A percentile compares a stretch with the other conserved stretches of the same genome.
phyloP scores from a whole-genome alignment of 2,329 filamentous ascomycete genomes.

The Lasiodiplodia citricola region DNA sequence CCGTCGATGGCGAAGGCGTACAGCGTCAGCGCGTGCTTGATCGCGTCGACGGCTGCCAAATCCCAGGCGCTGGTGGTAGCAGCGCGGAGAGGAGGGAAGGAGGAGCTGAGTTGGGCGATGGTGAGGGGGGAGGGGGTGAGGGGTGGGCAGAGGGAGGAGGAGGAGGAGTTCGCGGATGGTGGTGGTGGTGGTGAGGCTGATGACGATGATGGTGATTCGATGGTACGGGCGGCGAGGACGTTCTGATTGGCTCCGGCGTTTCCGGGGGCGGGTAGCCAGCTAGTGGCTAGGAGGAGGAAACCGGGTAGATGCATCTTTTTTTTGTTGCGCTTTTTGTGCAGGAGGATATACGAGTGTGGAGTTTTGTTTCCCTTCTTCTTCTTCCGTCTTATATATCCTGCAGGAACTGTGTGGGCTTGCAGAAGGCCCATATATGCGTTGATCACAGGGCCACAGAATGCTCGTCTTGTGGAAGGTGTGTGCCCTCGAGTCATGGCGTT shows the following conservation, averaged over 20 bases:
- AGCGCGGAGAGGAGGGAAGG: not conserved
- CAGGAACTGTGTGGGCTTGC: not conserved
- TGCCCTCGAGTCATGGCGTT: conserved; percentile 1
- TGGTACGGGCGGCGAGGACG: not conserved
- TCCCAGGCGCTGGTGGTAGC: not conserved
- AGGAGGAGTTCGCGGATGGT: not conserved
- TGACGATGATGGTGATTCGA: not conserved
- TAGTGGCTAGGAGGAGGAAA: not conserved
- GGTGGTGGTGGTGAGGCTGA: not conserved
- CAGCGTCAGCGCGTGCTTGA: not conserved
- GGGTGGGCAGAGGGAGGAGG: not conserved
- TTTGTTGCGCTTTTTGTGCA: not conserved
- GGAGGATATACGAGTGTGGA: not conserved
- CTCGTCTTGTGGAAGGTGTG: not conserved
- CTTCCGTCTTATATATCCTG: not conserved
- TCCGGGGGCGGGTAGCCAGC: not conserved
- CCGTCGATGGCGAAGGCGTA: conserved; percentile 18
- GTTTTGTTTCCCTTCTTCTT: not conserved
- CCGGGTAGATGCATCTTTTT: not conserved
- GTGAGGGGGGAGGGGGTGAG: not conserved
- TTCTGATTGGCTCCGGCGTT: not conserved
- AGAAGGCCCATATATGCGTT: not conserved
- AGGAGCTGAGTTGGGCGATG: not conserved
- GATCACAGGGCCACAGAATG: not conserved
- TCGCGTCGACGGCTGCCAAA: not conserved